Conservation (phyloP, 2,329 filamentous ascomycete species). For the Aspergillus novofumigatus region DNA sequence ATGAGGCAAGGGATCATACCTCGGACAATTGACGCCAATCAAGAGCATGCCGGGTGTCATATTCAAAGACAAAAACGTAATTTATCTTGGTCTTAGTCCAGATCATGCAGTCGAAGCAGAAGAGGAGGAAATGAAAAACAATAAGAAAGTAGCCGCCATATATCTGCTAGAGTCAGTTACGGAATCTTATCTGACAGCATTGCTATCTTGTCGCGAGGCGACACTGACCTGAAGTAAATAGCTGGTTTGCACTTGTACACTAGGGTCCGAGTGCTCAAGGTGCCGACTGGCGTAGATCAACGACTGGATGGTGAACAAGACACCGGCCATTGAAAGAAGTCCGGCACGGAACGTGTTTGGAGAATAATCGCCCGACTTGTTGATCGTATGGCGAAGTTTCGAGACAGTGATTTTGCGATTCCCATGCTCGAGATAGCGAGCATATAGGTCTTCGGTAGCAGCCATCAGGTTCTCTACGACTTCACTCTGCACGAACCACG, state of each 20-base stretch:
- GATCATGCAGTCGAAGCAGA: conserved; percentile 76
- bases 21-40: conserved; percentile 87
- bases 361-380: conserved; percentile 57
- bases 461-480: conserved; percentile 75
- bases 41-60: conserved; percentile 77
- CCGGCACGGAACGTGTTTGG: conserved; percentile 58
- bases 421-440: conserved; percentile 87
- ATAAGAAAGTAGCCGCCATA: conserved; percentile 91
- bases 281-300: conserved; percentile 55
- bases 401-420: conserved; percentile 88
- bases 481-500: conserved; percentile 89
- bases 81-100: conserved; percentile 88
- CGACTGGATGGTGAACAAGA: conserved; percentile 64
- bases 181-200: neutral
- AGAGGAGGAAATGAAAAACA: conserved; percentile 74
- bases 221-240: conserved; percentile 63
- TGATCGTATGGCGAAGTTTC: conserved; percentile 71
- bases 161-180: conserved; percentile 52
- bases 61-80: conserved; percentile 95
- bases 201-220: neutral
- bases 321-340: conserved; percentile 64
- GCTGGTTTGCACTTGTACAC: conserved; percentile 52
- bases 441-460: conserved; percentile 84
- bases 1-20: conserved; percentile 35
- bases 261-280: conserved; percentile 49